phyloP scores from a whole-genome alignment of 352 stramenopile species.

The Phytophthora pluvialis region DNA sequence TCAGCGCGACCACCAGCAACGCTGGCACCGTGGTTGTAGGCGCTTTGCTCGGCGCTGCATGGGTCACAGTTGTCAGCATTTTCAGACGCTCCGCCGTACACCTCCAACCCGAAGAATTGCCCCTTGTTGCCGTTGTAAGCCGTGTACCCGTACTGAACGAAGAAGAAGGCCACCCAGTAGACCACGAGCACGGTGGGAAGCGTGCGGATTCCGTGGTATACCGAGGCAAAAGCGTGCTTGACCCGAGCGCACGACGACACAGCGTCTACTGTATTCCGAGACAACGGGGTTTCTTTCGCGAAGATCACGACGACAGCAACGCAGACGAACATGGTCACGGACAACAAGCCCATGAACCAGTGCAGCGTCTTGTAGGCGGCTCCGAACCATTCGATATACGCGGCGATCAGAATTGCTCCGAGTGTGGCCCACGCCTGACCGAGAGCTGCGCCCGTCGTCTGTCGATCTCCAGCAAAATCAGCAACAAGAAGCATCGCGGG shows the following conservation, averaged over 20 bases:
- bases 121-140: conserved; percentile 70
- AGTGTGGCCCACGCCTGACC: conserved; percentile 48
- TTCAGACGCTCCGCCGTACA: conserved; percentile 39
- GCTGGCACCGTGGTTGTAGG: conserved; percentile 49
- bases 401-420: conserved; percentile 47
- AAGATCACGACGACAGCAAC: conserved; percentile 33
- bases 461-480: conserved; percentile 60
- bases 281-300: conserved; percentile 37
- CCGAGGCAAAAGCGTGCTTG: too few species aligned
- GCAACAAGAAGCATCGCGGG: conserved; percentile 55
- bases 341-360: conserved; percentile 59
- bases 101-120: conserved; percentile 63
- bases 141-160: conserved; percentile 49
- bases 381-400: conserved; percentile 56
- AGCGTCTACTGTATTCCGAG: too few species aligned
- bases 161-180: too few species aligned
- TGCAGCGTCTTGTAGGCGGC: conserved; percentile 47
- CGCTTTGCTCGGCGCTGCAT: conserved; percentile 40
- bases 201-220: too few species aligned
- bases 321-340: conserved; percentile 44
- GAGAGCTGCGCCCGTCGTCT: conserved; percentile 52
- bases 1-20: too few species aligned
- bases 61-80: conserved; percentile 47
- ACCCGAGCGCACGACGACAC: too few species aligned
- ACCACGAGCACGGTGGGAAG: too few species aligned